A percentile compares a stretch with the other conserved stretches of the same genome.
These are phyloP conservation scores for Blastocrithidia nonstop DNA, from an alignment of 208 protist genomes.

Conservation along the genomic window DNA sequence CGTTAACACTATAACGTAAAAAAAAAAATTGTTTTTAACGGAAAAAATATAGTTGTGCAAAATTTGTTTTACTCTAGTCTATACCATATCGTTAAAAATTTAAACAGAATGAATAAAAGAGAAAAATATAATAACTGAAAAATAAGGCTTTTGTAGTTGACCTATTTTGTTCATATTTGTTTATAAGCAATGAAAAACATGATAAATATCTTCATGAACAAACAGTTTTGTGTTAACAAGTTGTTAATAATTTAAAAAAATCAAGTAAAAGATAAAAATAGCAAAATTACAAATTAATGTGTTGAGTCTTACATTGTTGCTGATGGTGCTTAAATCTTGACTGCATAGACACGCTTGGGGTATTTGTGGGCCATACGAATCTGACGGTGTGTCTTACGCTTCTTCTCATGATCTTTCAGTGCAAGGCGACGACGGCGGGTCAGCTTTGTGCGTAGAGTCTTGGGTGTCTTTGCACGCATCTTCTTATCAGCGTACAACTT, in stretches of 20 bases:
- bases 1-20: too few relatives aligned
- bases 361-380: constrained; percentile 58
- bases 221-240: not conserved
- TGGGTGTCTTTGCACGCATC: constrained; percentile 59
- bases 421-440: constrained; percentile 78
- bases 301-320: constrained; percentile 1
- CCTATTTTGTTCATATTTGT: not conserved
- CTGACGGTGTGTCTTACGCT: constrained; percentile 77
- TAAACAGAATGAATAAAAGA: too few relatives aligned
- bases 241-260: constrained; percentile 2
- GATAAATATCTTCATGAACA: not conserved
- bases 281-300: too few relatives aligned
- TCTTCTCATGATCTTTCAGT: constrained; percentile 78
- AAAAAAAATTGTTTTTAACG: too few relatives aligned
- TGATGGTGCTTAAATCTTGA: constrained; percentile 58
- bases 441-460: constrained; percentile 71
- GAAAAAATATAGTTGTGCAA: too few relatives aligned
- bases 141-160: too few relatives aligned
- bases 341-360: constrained; percentile 79
- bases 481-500: constrained; percentile 91
- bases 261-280: constrained; percentile 7
- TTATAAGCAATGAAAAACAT: not conserved
- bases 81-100: too few relatives aligned
- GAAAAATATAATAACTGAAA: too few relatives aligned
- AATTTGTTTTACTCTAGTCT: too few relatives aligned